Conservation (phyloP, 2,329 filamentous ascomycete genomes). For the Botryotinia calthae region DNA sequence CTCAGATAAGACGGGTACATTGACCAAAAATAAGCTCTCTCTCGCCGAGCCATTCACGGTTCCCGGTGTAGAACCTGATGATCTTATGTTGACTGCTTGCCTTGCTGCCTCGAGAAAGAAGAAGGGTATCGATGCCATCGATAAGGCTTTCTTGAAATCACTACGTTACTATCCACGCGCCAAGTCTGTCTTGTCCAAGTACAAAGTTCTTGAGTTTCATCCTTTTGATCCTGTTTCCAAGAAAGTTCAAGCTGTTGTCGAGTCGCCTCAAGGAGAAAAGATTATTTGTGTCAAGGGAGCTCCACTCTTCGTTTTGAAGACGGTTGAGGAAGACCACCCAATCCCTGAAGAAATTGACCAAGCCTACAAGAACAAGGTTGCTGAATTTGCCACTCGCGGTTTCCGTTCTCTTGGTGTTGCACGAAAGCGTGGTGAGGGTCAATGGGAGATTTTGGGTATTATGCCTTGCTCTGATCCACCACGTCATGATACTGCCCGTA, state of each 20-base stretch:
- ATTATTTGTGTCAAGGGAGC: constrained; percentile 91
- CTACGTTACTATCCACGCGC: constrained; percentile 79
- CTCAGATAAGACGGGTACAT: constrained; percentile 90
- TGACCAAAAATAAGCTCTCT: constrained; percentile 93
- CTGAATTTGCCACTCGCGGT: constrained; percentile 87
- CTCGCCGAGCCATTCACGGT: constrained; percentile 82
- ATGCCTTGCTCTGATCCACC: constrained; percentile 93
- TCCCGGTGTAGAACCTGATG: constrained; percentile 76
- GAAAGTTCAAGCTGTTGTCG: constrained; percentile 81
- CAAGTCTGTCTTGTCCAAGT: constrained; percentile 77
- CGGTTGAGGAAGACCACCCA: constrained; percentile 79
- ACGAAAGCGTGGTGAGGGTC: constrained; percentile 76
- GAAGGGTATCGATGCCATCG: constrained; percentile 92
- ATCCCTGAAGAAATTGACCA: constrained; percentile 74
- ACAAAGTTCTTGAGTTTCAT: constrained; percentile 79
- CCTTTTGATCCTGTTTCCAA: constrained; percentile 93
- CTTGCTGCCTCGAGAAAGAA: constrained; percentile 89
- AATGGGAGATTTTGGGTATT: constrained; percentile 91
- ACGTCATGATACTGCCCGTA: constrained; percentile 85
- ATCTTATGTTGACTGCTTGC: constrained; percentile 90
- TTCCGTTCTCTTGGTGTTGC: constrained; percentile 93
- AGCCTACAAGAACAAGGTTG: constrained; percentile 89
- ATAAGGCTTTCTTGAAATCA: constrained; percentile 90
- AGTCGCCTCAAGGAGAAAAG: constrained; percentile 78
- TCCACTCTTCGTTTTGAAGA: constrained; percentile 82